Conservation (phyloP, 2,329 filamentous ascomycete species). For the Neoascochyta sp. region DNA sequence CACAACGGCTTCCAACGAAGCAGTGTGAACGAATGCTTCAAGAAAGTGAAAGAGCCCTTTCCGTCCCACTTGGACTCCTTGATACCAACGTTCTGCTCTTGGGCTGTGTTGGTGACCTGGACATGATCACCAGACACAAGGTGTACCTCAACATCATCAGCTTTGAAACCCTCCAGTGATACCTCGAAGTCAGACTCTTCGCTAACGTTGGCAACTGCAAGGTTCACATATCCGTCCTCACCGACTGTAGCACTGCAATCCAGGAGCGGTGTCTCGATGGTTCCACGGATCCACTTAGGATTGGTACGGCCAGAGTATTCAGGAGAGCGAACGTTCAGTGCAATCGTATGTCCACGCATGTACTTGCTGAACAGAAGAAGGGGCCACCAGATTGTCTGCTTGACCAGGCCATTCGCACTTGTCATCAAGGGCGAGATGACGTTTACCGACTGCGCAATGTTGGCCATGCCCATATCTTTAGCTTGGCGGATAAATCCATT, state of each 20-base stretch:
- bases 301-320: slow-evolving; percentile 65
- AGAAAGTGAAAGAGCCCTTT: slow-evolving; percentile 60
- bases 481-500: slow-evolving; percentile 74
- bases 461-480: slow-evolving; percentile 70
- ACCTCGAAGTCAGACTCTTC: slow-evolving; percentile 59
- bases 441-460: slow-evolving; percentile 74
- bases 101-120: slow-evolving; percentile 59
- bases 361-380: slow-evolving; percentile 64
- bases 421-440: slow-evolving; percentile 77
- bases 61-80: slow-evolving; percentile 62
- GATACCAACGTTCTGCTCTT: slow-evolving; percentile 60
- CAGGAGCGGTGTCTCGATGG: slow-evolving; percentile 66
- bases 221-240: slow-evolving; percentile 58
- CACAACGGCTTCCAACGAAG: slow-evolving; percentile 55
- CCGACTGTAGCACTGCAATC: slow-evolving; percentile 62
- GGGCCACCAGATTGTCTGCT: slow-evolving; percentile 74
- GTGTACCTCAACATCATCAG: slow-evolving; percentile 55
- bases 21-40: slow-evolving; percentile 67
- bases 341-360: slow-evolving; percentile 70
- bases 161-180: slow-evolving; percentile 54
- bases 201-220: slow-evolving; percentile 70
- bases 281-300: slow-evolving; percentile 61
- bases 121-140: slow-evolving; percentile 59
- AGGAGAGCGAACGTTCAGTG: slow-evolving; percentile 59
- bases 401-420: slow-evolving; percentile 57